Percentiles rank a stretch among this genome's conserved stretches.
Evolutionary conservation across 805 yeast genomes (phyloP).

Genomic region (Spathaspora passalidarum): DNA sequence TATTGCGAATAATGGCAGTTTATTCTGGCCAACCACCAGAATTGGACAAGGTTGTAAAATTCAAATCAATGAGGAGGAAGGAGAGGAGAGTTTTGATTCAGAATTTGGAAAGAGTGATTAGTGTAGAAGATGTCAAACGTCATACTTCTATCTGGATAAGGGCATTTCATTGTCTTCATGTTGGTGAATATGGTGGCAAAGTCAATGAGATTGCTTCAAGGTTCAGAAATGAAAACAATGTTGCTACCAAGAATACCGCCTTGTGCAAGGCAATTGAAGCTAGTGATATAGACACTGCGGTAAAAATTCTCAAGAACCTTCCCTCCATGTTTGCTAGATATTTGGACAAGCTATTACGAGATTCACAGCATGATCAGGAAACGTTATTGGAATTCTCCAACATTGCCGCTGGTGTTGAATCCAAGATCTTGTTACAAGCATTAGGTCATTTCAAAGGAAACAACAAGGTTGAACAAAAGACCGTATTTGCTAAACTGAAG

Average conservation of each 20-base stretch:
- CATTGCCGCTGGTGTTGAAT: not conserved
- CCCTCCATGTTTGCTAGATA: conserved; percentile 10
- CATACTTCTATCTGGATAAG: conserved; percentile 7
- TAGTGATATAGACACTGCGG: conserved; percentile 1
- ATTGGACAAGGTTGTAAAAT: conserved; percentile 3
- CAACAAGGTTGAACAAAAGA: not conserved
- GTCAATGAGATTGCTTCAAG: conserved; percentile 6
- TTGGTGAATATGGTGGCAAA: conserved; percentile 10
- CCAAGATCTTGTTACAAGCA: conserved; percentile 9
- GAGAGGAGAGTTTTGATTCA: conserved; percentile 5
- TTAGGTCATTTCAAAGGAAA: conserved; percentile 9
- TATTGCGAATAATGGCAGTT: conserved; percentile 10
- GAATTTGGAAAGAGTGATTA: conserved; percentile 9
- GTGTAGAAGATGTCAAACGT: conserved; percentile 9
- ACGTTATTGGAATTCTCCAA: conserved; percentile 1
- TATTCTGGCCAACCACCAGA: conserved; percentile 4
- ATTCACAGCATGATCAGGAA: not conserved
- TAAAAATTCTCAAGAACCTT: conserved; percentile 1
- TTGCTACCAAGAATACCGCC: conserved; percentile 7
- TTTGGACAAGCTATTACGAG: conserved; percentile 10
- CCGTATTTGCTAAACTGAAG: not conserved
- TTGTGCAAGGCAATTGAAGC: conserved; percentile 8
- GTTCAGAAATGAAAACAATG: conserved; percentile 10
- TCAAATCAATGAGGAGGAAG: conserved; percentile 9
- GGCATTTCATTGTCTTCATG: conserved; percentile 12